Conservation (phyloP, 202 grass and related monocot genomes). For the Cymbopogon flexuosus region DNA sequence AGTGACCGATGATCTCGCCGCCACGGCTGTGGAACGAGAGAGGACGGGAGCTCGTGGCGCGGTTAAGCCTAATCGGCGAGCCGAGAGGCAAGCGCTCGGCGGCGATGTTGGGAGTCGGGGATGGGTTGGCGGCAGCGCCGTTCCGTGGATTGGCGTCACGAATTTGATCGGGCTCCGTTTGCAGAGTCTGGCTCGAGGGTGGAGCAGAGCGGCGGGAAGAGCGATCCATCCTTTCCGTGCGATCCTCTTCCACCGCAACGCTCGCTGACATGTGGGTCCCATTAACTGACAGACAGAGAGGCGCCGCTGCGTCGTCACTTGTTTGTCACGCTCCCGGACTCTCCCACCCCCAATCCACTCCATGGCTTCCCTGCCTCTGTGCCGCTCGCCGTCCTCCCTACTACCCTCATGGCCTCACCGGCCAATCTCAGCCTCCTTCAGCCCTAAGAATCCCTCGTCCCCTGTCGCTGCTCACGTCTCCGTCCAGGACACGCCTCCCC, state of each 20-base stretch:
- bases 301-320: neutral
- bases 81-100: neutral
- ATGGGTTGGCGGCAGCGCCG: neutral
- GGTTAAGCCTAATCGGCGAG: neutral
- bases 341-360: slow-evolving; percentile 24
- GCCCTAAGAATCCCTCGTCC: slow-evolving; percentile 28
- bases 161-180: neutral
- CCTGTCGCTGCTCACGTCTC: slow-evolving; percentile 31
- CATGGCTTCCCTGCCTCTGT: slow-evolving; percentile 41
- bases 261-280: slow-evolving; percentile 26
- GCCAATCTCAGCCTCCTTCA: slow-evolving; percentile 37
- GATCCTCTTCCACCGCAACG: too few species aligned
- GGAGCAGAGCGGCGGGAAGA: slow-evolving; percentile 27
- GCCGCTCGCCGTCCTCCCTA: slow-evolving; percentile 47
- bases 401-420: slow-evolving; percentile 43
- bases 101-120: neutral
- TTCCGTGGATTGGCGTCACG: neutral
- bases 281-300: neutral
- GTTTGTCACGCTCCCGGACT: neutral
- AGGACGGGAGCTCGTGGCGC: neutral
- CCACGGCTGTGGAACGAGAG: neutral
- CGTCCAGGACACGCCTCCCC: slow-evolving; percentile 47
- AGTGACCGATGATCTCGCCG: neutral
- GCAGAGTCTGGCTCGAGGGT: neutral
- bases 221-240: neutral